phyloP scores from a whole-genome alignment of 768 basidiomycete genomes.

The Pisolithus sp. region DNA sequence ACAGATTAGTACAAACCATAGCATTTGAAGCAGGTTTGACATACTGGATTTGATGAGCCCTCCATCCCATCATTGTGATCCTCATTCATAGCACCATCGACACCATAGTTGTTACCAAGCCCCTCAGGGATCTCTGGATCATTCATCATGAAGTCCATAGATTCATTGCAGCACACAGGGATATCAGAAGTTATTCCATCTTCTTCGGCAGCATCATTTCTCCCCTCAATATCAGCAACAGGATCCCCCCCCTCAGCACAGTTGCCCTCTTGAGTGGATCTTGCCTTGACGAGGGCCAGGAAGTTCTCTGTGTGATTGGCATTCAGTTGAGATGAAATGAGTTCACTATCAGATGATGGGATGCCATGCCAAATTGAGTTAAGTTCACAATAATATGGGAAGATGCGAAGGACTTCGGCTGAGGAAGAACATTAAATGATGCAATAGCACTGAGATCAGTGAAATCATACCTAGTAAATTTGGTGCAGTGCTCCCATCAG shows the following conservation, averaged over 20 bases:
- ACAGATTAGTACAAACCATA: neutral
- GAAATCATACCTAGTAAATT: neutral
- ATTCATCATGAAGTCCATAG: neutral
- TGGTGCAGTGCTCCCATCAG: neutral
- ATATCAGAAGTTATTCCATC: neutral
- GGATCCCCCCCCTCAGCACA: neutral
- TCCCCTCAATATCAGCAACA: neutral
- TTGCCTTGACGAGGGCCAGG: neutral
- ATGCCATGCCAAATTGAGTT: neutral
- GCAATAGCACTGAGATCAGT: neutral
- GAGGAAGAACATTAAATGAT: neutral
- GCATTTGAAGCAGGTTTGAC: neutral
- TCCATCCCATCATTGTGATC: neutral
- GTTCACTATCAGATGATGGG: neutral
- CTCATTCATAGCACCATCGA: neutral
- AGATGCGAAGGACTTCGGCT: slow-evolving; percentile 1
- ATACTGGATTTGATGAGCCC: neutral
- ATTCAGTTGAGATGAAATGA: neutral
- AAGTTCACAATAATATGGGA: slow-evolving; percentile 2
- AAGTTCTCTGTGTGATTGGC: neutral
- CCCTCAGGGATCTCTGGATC: neutral
- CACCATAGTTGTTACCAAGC: neutral
- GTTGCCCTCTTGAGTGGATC: neutral
- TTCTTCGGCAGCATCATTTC: neutral
- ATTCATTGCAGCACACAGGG: neutral